Base-by-base conservation (phyloP, 2,329 filamentous ascomycete species). In the Rosellinia necatrix region DNA sequence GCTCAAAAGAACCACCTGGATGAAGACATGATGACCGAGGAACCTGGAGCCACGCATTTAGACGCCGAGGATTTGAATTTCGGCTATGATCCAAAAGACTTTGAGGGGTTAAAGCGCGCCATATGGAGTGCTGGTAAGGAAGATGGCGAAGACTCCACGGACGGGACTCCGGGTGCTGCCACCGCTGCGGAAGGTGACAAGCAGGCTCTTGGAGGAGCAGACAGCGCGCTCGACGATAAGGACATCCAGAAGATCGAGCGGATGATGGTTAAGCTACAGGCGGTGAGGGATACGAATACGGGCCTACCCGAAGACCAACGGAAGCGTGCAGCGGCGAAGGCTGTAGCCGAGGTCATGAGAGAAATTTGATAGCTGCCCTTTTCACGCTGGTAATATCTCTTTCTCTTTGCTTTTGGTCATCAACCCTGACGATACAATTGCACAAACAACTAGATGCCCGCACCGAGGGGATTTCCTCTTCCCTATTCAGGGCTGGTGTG, bases 191-290 rank as follows among this genome's bases (percentile, higher is more conserved):
- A 51, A 51, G n/a, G 63, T 63, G 44, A 61, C 53, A 57, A 32
- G 58, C 49, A 1, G 62, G 60, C 1, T n/a, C n/a, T n/a, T n/a
- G 63, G 53, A 10, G 65, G 70, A 15, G 74, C 74, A 75, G 15
- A 72, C 77, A 3, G 43, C 47, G 21, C 40, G 2, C 50, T 78
- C 2, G 73, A 71, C 13, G 77, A 79, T 0, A 75, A 81, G 4
- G 81, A 84, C 29, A 77, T 88, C 13, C 77, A 80, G 64, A 82
- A 83, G 68, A 68, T 89, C 25, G 84, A 87, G 64, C 72, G 74
- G 48, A 82, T 88, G 80, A 87, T 89, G 82, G 72, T 77, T 46
- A 86, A 82, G 70, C 73, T 89, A 58, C 82, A 84, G 70, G 83
- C 83, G 1, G 83, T 83, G 7, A 73, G 78, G 66, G 84, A 88